These are phyloP conservation scores for Mycena epipterygia DNA, from an alignment of 768 basidiomycete genomes.

Conservation along the genomic window DNA sequence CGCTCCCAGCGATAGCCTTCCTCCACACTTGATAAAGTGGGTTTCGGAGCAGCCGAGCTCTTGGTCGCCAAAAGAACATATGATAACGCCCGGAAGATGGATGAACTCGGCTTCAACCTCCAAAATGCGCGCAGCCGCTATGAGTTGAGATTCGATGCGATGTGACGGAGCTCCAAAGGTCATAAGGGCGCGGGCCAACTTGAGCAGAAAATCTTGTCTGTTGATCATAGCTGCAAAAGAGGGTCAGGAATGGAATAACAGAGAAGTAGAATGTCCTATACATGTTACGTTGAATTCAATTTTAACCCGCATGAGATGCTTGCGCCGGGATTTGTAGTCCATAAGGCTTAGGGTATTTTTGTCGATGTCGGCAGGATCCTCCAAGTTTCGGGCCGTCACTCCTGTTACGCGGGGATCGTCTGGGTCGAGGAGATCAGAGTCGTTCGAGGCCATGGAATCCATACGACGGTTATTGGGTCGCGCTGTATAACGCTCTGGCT, in stretches of 20 bases:
- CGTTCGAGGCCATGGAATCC: conserved; percentile 61
- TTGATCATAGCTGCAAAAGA: conserved; percentile 73
- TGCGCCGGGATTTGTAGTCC: conserved; percentile 77
- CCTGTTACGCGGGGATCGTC: conserved; percentile 83
- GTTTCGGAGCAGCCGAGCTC: conserved; percentile 93
- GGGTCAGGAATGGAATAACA: conserved; percentile 1
- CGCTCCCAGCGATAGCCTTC: conserved; percentile 84
- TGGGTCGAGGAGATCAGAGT: conserved; percentile 72
- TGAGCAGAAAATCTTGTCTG: conserved; percentile 89
- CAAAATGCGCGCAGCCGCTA: conserved; percentile 89
- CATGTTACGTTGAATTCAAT: conserved; percentile 85
- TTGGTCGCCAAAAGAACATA: conserved; percentile 91
- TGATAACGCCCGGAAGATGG: conserved; percentile 84
- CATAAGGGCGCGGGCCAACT: conserved; percentile 90
- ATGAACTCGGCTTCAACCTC: conserved; percentile 95
- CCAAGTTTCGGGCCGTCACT: conserved; percentile 59
- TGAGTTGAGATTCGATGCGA: conserved; percentile 92
- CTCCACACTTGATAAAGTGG: conserved; percentile 86
- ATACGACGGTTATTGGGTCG: conserved; percentile 51
- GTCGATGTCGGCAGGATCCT: conserved; percentile 74
- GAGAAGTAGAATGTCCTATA: conserved; percentile 48
- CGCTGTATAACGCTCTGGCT: conserved; percentile 39
- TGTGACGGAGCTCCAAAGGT: conserved; percentile 94
- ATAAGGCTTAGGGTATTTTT: conserved; percentile 71
- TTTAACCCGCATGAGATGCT: conserved; percentile 71